Evolutionary conservation across 371 early-diverging fungal genomes (phyloP), one percentile per base, ranked within the genome.

Genomic region (Mortierella sp.): DNA sequence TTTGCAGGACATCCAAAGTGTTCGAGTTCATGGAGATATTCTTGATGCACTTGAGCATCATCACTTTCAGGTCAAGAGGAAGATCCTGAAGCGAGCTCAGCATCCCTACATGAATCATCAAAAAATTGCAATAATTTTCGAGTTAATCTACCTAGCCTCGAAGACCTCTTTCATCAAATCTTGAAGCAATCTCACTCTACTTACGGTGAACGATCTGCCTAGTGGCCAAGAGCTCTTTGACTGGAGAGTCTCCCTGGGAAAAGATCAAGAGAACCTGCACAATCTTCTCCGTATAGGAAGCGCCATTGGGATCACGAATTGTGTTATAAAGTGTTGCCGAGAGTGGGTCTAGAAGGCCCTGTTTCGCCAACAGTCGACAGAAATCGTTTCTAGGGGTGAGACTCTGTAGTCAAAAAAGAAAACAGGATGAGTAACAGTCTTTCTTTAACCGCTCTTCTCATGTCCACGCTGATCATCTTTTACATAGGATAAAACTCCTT

Each of bases 351-450:
- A 89, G 57, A 2, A 89, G 55, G 0, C 85, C 86, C 62, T 81
- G 80, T 51, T 85, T 87, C 15, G 85, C 84, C 43, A 88, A 76
- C 59, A 88, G 52, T 15, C 82, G 81, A 68, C 87, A 90, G 56
- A 88, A 85, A 58, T 88, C 87, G 60, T 87, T 87, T 57, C 85
- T 84, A 4, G 90, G 87, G 0, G 86, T 86, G 57, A 86, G 57
- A 18, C 83, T 81, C 81, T 84, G 53, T 25, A 21, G 48, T 47
- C n/a, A 62, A 1, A 37, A 28, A 63, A 9, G 37, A 37, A 9
- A 9, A 37, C 37, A 5, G 3, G 37, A 37, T 37, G 37, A 21
- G 21, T 50, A 50, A 50, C 5, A 50, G 21, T 29, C 25, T 30
- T 9, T 56, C 15, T 15, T 19, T 37, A 37, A 66, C 37, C 5